Base-by-base conservation (phyloP, 495 filamentous ascomycete species). In the Neurospora hispaniola region DNA sequence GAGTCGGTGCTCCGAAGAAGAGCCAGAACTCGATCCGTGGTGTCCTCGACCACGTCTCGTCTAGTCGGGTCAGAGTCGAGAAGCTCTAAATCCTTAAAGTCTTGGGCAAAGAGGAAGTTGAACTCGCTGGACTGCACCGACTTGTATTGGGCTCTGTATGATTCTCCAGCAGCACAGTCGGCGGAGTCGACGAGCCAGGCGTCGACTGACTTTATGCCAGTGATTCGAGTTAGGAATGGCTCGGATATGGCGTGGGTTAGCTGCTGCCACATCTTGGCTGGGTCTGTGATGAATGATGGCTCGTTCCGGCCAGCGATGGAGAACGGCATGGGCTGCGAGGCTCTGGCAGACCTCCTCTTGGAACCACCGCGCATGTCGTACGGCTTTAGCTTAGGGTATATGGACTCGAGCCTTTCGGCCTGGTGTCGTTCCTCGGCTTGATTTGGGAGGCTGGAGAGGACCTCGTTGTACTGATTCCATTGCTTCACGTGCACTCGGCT, bases 61-160 rank as follows among this genome's bases (percentile, higher is more conserved):
- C 80, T 46, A 71, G 80, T 76, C 9, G 71, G 38, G 20, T 71
- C 78, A 20, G 77, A 76, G 81, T 95, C 93, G 69, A 90, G 85
- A 8, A 92, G 89, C 59, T 87, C 89, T 46, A 92, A 16, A 90
- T 94, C 73, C 89, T 84, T 76, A 91, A 93, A 18, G 89, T 85
- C 38, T 73, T 87, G 83, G 69, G 86, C 74, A 69, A 90, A 88
- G 14, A 86, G 79, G 73, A 92, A 90, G 40, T 78, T 78, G 5
- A 91, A 82, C 20, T 81, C 77, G 66, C 70, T 72, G 38, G 59
- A 71, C 31, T 70, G 42, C n/a, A 41, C 46, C 5, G 69, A 11
- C 16, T 46, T 35, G 48, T 74, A 42, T 14, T 16, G 9, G 38
- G 23, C 85, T 38, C 82, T 77, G 6, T 80, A 76, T 38, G 75